Base-by-base conservation (phyloP, 495 filamentous ascomycete genomes). In the Mytilinidion resinicola region DNA sequence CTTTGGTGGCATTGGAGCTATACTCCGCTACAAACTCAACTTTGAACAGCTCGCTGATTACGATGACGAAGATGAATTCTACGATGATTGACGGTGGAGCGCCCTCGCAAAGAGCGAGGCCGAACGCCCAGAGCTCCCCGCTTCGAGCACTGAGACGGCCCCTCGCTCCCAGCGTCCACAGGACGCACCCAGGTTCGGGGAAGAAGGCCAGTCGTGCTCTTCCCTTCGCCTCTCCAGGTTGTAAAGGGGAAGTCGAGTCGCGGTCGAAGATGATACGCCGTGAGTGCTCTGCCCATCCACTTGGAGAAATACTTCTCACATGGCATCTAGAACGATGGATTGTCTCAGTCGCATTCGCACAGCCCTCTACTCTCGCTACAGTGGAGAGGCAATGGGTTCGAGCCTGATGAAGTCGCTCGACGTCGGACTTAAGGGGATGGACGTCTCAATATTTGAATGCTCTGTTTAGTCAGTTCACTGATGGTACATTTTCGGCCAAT, bases 21-120 rank as follows among this genome's bases (percentile, higher is more conserved):
- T 98, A 65, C 85, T 98, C 69, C 89, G 93, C 60, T 98, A 98
- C 84, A 97, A 96, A 78, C 88, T 98, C 78, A 98, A 98, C 79
- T 98, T 98, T 78, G 93, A 98, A 77, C 95, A 98, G 73, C 82
- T 98, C 72, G 88, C 87, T 67, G 95, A 98, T 74, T 82, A 85
- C 66, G 85, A 88, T 73, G 92, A 96, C 74, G 93, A 98, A 74
- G 93, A 97, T 78, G 91, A 97, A 69, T 96, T 96, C 79, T 97
- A 97, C 76, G 93, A 97, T 78, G 88, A 96, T 93, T 96, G 91
- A 96, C 89, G 86, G 79, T 86, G 83, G 79, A 80, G 88, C 81
- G 78, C 78, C 90, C 90, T 95, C 90, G 89, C 86, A 77, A 66
- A 74, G 72, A 79, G 87, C 90, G 91, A 95, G 90, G 91, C 84